Evolutionary conservation across 495 filamentous ascomycete genomes (phyloP).

Genomic region (Penicillium mononematosum): DNA sequence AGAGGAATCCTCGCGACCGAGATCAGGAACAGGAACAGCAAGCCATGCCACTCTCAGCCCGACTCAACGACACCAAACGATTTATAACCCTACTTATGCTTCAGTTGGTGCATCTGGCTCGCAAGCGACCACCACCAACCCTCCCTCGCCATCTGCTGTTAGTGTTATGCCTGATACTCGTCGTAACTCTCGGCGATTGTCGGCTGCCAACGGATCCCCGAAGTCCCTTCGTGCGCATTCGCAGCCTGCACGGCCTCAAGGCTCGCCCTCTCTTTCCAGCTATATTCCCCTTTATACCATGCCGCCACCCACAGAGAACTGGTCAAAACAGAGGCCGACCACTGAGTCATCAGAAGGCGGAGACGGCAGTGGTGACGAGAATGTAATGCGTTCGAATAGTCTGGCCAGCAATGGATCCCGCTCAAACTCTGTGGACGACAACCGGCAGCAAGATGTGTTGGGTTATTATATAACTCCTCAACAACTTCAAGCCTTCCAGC

Average conservation of each 20-base stretch:
- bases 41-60: constrained; percentile 51
- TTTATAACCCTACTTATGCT: constrained; percentile 51
- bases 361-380: constrained; percentile 44
- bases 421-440: constrained; percentile 47
- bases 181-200: constrained; percentile 56
- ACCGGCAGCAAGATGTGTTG: constrained; percentile 57
- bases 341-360: constrained; percentile 38
- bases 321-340: constrained; percentile 31
- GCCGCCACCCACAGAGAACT: constrained; percentile 33
- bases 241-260: constrained; percentile 58
- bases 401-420: constrained; percentile 39
- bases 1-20: constrained; percentile 43
- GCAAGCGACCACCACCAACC: constrained; percentile 56
- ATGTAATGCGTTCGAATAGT: constrained; percentile 41
- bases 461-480: constrained; percentile 64
- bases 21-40: constrained; percentile 44
- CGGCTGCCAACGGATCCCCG: constrained; percentile 52
- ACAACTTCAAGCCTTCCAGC: constrained; percentile 50
- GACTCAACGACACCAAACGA: constrained; percentile 44
- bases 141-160: constrained; percentile 60
- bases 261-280: constrained; percentile 41
- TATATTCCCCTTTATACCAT: constrained; percentile 42
- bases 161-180: constrained; percentile 55
- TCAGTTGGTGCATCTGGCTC: constrained; percentile 42
- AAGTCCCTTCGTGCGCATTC: constrained; percentile 62